Base-by-base conservation (phyloP, 2,329 filamentous ascomycete species). In the Fusarium papillatum region DNA sequence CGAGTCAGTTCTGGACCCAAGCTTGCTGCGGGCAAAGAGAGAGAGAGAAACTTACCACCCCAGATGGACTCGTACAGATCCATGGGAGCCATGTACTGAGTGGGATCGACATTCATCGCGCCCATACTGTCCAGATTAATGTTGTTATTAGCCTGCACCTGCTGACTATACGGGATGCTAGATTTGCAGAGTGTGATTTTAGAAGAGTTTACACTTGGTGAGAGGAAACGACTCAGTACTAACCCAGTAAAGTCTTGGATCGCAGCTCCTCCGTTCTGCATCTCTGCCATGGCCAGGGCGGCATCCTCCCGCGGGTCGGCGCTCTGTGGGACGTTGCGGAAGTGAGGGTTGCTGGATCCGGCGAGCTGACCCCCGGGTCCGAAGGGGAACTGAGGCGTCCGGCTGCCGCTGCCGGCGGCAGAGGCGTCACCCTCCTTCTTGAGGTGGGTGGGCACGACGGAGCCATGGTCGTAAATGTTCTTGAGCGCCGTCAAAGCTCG, bases 31-130 rank as follows among this genome's bases (percentile, higher is more conserved):
- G 16, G 8, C 14, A 22, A 57, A 55, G 59, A 43, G 24, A 50
- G 41, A 22, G 11, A 22, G 55, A 39, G 24, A 26, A 72, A 85
- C 89, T 81, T 83, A 92, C 91, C 91, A 87, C 90, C 92, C 84
- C 92, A 93, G 57, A 93, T 93, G 6, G 90, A 92, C 78, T 93
- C 91, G 79, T 92, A 93, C 1, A 93, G 83, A 71, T 93, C 91
- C 90, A 93, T 91, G 1, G 91, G 91, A 43, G 91, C 91, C 86
- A 93, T 90, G 75, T 91, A 89, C 39, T 90, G 85, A 5, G 88
- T 85, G 19, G 90, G 89, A 71, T 92, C 91, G 14, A 90, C 84
- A 55, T 85, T 91, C 86, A 90, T 83, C 41, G 85, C 82, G 61
- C 84, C 82, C 62, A 91, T 82, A 57, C 87, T 87, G 9, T 88